Evolutionary conservation across 306 rosid genomes (phyloP).

Genomic region (Clitoria ternatea): DNA sequence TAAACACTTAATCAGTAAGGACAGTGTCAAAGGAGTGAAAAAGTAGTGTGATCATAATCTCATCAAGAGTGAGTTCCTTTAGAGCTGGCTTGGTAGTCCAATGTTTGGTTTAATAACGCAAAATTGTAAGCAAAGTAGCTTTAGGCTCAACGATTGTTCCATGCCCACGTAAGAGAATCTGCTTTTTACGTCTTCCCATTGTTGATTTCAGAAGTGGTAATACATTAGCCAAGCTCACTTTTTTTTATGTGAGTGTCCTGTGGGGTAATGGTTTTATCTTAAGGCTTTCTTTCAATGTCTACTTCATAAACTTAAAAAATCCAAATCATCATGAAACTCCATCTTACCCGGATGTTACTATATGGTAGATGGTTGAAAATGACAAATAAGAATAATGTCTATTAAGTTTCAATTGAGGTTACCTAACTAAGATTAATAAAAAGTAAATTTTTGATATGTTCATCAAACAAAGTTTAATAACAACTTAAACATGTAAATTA

Average conservation of each 20-base stretch:
- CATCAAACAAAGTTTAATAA: too few species aligned
- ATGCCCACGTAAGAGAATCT: slow-evolving; percentile 45
- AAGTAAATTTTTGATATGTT: too few species aligned
- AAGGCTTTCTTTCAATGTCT: not conserved
- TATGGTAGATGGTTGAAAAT: not conserved
- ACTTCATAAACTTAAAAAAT: not conserved
- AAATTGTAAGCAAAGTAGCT: slow-evolving; percentile 28
- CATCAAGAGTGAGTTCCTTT: slow-evolving; percentile 19
- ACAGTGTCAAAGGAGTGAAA: slow-evolving; percentile 17
- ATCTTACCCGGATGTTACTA: slow-evolving; percentile 8
- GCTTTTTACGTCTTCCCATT: slow-evolving; percentile 37
- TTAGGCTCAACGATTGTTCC: slow-evolving; percentile 25
- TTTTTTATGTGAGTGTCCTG: not conserved
- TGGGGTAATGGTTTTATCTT: not conserved
- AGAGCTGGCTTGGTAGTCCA: slow-evolving; percentile 27
- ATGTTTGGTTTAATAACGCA: slow-evolving; percentile 18
- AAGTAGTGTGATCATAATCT: slow-evolving; percentile 17
- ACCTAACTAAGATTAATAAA: too few species aligned
- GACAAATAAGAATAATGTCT: too few species aligned
- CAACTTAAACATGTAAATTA: too few species aligned
- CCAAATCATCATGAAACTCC: slow-evolving; percentile 1
- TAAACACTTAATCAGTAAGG: slow-evolving; percentile 29
- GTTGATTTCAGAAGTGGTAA: slow-evolving; percentile 3
- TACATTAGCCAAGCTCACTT: not conserved
- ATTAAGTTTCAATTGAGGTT: too few species aligned